phyloP scores from a whole-genome alignment of 352 stramenopile genomes.

The Pythium phragmiticola region DNA sequence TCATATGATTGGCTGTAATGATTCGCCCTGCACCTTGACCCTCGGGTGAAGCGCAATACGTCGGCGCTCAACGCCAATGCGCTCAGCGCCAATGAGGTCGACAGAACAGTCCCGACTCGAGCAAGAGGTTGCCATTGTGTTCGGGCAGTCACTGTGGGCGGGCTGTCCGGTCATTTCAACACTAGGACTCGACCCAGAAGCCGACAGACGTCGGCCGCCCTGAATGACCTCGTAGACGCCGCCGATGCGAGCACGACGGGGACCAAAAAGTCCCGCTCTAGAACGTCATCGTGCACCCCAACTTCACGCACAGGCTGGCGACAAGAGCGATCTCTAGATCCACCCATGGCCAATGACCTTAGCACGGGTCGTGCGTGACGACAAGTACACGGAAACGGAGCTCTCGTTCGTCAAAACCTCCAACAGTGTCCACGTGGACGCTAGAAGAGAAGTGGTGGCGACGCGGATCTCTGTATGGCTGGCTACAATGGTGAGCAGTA shows the following conservation, averaged over 20 bases:
- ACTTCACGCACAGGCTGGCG: neutral
- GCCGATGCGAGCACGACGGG: constrained; percentile 15
- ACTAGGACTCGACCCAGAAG: neutral
- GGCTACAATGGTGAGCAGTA: constrained; percentile 1
- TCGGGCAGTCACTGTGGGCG: constrained; percentile 38
- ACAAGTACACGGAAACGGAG: neutral
- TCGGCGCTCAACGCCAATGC: constrained; percentile 13
- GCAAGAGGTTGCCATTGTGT: constrained; percentile 32
- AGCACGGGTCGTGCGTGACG: neutral
- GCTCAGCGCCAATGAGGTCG: constrained; percentile 7
- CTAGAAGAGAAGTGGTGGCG: neutral
- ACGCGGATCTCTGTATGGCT: neutral
- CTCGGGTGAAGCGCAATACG: constrained; percentile 9
- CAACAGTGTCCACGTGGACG: neutral
- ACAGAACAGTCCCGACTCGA: constrained; percentile 14
- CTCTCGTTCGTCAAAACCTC: neutral
- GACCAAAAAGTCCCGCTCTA: constrained; percentile 12
- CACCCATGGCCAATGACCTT: neutral
- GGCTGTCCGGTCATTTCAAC: constrained; percentile 30
- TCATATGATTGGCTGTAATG: neutral
- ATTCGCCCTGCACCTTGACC: constrained; percentile 5
- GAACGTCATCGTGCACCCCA: constrained; percentile 4
- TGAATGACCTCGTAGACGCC: constrained; percentile 16
- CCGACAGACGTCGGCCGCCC: constrained; percentile 3
- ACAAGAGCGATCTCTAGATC: constrained; percentile 8